A percentile compares a stretch with the other conserved stretches of the same genome.
Evolutionary conservation across 192 early-diverging fungal genomes (phyloP).

Genomic region (Backusella morwellensis): DNA sequence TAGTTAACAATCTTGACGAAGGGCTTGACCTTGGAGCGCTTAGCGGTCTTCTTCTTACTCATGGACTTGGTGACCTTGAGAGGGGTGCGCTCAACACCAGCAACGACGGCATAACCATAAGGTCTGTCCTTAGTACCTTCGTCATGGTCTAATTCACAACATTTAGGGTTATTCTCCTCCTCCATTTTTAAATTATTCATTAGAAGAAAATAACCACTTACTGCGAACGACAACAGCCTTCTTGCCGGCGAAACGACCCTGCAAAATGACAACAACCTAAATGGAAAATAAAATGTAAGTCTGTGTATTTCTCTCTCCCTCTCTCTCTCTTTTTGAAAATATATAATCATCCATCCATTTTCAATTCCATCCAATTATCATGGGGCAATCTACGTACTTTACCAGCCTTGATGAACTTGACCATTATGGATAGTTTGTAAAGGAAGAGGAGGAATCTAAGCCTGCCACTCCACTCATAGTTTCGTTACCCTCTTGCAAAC

Average conservation of each 20-base stretch:
- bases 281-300: neutral
- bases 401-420: conserved; percentile 60
- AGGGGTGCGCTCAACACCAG: conserved; percentile 96
- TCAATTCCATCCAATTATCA: conserved; percentile 20
- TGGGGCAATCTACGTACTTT: conserved; percentile 40
- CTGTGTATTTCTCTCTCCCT: neutral
- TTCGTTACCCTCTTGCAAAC: neutral
- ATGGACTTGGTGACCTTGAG: conserved; percentile 96
- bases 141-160: conserved; percentile 65
- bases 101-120: conserved; percentile 98
- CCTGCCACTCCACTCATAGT: neutral
- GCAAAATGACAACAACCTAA: conserved; percentile 96
- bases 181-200: conserved; percentile 25
- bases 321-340: neutral
- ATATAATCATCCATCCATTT: conserved; percentile 27
- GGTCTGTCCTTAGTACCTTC: conserved; percentile 96
- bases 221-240: conserved; percentile 99
- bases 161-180: conserved; percentile 25
- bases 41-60: conserved; percentile 93
- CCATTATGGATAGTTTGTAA: conserved; percentile 32
- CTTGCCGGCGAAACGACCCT: conserved; percentile 98
- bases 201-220: conserved; percentile 38
- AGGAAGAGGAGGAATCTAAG: conserved; percentile 22
- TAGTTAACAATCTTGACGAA: conserved; percentile 99
- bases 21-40: conserved; percentile 97